Conservation (phyloP, 495 filamentous ascomycete species). For the Jackrogersella minutella region DNA sequence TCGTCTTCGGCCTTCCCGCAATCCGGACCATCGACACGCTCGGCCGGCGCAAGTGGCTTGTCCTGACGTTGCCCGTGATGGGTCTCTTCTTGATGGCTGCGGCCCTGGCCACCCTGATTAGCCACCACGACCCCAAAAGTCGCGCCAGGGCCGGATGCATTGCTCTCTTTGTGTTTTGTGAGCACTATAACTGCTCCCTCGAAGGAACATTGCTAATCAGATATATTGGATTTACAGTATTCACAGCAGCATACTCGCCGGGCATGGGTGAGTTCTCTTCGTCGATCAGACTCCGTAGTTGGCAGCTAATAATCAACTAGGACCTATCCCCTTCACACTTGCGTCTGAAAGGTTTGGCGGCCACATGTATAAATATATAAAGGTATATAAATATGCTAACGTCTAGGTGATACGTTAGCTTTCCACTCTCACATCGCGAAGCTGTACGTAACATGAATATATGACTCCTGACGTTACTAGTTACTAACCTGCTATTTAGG, state of each 20-base stretch:
- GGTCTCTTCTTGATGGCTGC: slow-evolving; percentile 57
- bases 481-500: slow-evolving; percentile 27
- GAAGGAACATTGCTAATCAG: too few relatives aligned
- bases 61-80: slow-evolving; percentile 77
- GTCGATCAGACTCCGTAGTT: not conserved
- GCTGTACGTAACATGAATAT: slow-evolving; percentile 31
- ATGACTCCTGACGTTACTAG: not conserved
- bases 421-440: slow-evolving; percentile 48
- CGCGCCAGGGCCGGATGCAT: too few relatives aligned
- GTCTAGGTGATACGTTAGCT: slow-evolving; percentile 23
- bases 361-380: not conserved
- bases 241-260: slow-evolving; percentile 46
- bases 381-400: not conserved
- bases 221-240: slow-evolving; percentile 20
- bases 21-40: slow-evolving; percentile 79
- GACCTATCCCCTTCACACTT: slow-evolving; percentile 47
- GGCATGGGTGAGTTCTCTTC: slow-evolving; percentile 37
- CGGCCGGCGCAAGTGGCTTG: slow-evolving; percentile 74
- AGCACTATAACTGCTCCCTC: too few relatives aligned
- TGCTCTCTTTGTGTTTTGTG: slow-evolving; percentile 41
- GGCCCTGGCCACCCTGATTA: slow-evolving; percentile 29
- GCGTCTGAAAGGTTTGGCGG: slow-evolving; percentile 42
- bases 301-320: slow-evolving; percentile 17
- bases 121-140: not conserved
- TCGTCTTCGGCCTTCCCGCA: slow-evolving; percentile 74